Evolutionary conservation across 345 rosid species (phyloP), one percentile per base, ranked within the genome.

Genomic region (Arabidopsis suecica): DNA sequence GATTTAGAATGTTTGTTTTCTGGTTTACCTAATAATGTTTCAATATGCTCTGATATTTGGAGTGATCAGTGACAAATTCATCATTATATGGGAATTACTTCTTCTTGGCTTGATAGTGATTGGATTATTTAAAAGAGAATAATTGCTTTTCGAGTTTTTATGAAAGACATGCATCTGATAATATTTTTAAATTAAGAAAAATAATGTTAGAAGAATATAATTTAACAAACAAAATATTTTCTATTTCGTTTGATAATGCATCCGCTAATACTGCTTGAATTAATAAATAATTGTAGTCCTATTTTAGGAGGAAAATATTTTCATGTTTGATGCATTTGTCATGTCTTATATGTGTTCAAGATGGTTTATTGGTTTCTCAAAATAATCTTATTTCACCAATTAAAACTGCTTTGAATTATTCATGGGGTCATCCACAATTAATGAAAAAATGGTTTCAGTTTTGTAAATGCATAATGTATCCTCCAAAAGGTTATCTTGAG

Each of bases 241-340:
- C 28, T 44, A 45, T 64, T 32, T 64, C 41, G 4, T 64, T 45
- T 64, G 56, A 64, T 0, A 47, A 47, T 47, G 56, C 69, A 32
- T 45, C 8, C 2, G 44, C 30, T 20, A 48, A 65, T 47, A 65
- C 16, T 3, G 56, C 30, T 30, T 65, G 30, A 65, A 8, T 65
- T 47, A 32, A 45, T 64, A 45, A 45, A 45, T 64, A 64, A n/a
- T 47, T 64, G 28, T 64, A 45, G 10, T 64, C 28, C 30, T 45
- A 30, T 64, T 64, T 64, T 64, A 30, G 41, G 69, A 32, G 16
- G 41, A 47, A 64, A 28, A 11, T 45, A 45, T 64, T 64, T 64
- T 64, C 54, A 64, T 64, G 22, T 30, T 30, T 10, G 42, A 47
- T 64, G 69, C 16, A 9, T 45, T 64, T 47, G 1, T 16, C 55